Evolutionary conservation across 768 basidiomycete species (phyloP).

Genomic region (Lentinula guzmanii): DNA sequence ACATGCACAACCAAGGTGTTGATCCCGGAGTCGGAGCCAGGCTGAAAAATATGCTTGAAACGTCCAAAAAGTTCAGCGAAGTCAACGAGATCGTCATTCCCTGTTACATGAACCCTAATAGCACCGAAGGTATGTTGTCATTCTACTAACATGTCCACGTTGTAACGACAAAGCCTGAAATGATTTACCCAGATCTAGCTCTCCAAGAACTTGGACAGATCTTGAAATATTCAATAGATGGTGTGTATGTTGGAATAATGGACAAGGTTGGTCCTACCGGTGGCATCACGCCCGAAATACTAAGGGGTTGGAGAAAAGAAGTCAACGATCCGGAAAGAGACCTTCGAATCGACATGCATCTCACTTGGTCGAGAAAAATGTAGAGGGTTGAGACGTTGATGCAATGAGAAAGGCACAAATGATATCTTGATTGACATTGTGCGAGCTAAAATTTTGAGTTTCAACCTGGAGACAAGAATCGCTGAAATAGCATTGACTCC

Average conservation of each 20-base stretch:
- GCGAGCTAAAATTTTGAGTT: no score
- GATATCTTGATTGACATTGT: no score
- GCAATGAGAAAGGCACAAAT: no score
- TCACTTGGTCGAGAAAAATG: not conserved
- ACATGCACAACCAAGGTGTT: conserved; percentile 1
- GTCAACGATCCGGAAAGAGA: not conserved
- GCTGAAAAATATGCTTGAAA: not conserved
- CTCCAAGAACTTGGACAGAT: conserved; percentile 2
- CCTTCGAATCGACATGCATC: not conserved
- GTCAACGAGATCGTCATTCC: not conserved
- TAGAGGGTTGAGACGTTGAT: not conserved
- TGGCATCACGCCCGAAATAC: not conserved
- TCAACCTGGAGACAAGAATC: no score
- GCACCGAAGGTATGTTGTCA: not conserved
- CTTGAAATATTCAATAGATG: conserved; percentile 1
- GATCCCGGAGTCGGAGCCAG: not conserved
- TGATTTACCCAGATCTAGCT: not conserved
- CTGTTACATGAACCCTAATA: conserved; percentile 2
- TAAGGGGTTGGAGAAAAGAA: not conserved
- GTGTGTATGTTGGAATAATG: not conserved
- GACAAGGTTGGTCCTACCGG: not conserved
- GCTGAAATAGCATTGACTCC: no score
- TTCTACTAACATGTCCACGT: not conserved
- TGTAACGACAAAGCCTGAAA: no score
- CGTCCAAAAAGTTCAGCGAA: not conserved